These are phyloP conservation scores for Pyropia yezoensis DNA, from an alignment of 23 red algal genomes.

Conservation along the genomic window DNA sequence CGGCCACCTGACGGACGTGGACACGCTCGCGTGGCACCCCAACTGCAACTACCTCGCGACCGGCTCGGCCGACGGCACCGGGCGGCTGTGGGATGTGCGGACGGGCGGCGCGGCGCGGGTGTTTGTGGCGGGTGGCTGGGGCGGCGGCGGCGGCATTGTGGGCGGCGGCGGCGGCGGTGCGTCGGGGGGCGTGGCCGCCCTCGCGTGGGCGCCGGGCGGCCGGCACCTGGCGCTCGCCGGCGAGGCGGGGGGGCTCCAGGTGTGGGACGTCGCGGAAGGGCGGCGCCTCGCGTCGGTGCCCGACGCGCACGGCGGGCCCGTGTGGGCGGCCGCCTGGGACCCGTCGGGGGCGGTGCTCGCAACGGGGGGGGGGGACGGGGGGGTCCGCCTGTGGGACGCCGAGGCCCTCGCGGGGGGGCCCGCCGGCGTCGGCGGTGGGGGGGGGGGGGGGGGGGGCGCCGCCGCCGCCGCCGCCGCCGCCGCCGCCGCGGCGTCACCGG, in stretches of 20 bases:
- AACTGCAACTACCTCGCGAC: conserved; percentile 93
- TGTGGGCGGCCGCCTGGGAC: conserved; percentile 60
- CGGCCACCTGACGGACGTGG: conserved; percentile 91
- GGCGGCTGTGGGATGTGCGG: conserved; percentile 83
- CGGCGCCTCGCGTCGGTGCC: conserved; percentile 10
- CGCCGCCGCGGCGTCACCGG: no score
- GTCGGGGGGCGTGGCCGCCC: conserved; percentile 30
- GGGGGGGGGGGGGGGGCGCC: no score
- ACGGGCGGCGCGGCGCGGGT: conserved; percentile 66
- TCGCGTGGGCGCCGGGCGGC: conserved; percentile 77
- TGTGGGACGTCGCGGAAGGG: conserved; percentile 76
- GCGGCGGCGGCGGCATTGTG: conserved; percentile 60
- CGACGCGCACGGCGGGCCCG: conserved; percentile 44
- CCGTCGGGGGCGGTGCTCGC: conserved; percentile 40
- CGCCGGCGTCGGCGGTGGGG: no score
- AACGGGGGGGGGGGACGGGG: conserved; percentile 36
- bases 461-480: no score
- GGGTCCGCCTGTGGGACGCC: conserved; percentile 41
- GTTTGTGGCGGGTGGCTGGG: conserved; percentile 43
- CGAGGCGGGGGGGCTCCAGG: conserved; percentile 37
- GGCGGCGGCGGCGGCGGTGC: conserved; percentile 41
- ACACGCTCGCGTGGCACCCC: conserved; percentile 79
- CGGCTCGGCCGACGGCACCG: conserved; percentile 72
- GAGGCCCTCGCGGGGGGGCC: not conserved
- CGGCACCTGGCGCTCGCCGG: conserved; percentile 49